Evolutionary conservation across 805 yeast species (phyloP).

Genomic region (Candida chilensis): DNA sequence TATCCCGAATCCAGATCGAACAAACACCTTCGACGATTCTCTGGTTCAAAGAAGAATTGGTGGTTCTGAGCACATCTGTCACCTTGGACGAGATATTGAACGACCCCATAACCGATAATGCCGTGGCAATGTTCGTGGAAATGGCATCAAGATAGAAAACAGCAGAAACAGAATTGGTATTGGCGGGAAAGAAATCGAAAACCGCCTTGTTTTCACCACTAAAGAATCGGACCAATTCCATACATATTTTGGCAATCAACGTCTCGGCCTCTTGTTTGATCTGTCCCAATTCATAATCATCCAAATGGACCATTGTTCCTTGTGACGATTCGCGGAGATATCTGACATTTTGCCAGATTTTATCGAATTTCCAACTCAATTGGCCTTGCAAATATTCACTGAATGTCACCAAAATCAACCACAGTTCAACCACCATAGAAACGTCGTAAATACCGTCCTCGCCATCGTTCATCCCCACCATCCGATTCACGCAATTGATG

Average conservation of each 20-base stretch:
- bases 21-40: constrained; percentile 1
- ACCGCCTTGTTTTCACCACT: background rate
- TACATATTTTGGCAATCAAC: background rate
- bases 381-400: background rate
- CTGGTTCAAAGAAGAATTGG: background rate
- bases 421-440: background rate
- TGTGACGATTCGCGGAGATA: background rate
- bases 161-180: constrained; percentile 1
- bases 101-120: background rate
- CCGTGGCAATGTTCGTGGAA: background rate
- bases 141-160: background rate
- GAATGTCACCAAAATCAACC: background rate
- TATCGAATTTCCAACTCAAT: background rate
- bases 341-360: background rate
- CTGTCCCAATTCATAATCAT: background rate
- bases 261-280: background rate
- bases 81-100: background rate
- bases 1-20: constrained; percentile 1
- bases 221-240: background rate
- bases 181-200: background rate
- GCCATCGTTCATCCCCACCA: background rate
- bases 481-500: background rate
- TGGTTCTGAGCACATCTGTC: background rate
- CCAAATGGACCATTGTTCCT: background rate
- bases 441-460: background rate